Percentiles rank a stretch among this genome's conserved stretches.
Conservation (phyloP, 352 stramenopile species). For the Globisporangium cylindrosporum region DNA sequence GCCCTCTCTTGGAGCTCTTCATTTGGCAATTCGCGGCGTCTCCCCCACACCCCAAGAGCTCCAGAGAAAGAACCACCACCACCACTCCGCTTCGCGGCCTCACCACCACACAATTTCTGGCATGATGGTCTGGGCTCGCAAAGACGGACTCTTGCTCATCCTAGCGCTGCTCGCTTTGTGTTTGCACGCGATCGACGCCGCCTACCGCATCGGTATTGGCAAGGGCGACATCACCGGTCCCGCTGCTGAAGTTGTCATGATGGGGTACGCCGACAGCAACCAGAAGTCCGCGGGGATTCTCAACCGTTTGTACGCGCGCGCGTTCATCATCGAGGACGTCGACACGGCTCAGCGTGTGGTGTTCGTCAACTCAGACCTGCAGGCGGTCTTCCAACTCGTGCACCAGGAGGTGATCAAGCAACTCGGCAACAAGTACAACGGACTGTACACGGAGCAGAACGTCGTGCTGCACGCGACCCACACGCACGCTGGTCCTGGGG, state of each 20-base stretch:
- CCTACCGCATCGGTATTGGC: constrained; percentile 50
- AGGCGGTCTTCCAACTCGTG: constrained; percentile 47
- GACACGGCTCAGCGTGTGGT: constrained; percentile 31
- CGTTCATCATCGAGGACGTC: constrained; percentile 56
- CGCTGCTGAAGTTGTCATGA: constrained; percentile 56
- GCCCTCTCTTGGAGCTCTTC: not conserved
- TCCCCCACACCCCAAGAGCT: not conserved
- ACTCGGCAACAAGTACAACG: constrained; percentile 27
- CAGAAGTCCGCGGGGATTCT: constrained; percentile 55
- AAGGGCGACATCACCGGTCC: constrained; percentile 66
- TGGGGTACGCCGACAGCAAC: constrained; percentile 51
- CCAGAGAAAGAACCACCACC: too few species aligned
- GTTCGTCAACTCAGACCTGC: constrained; percentile 49
- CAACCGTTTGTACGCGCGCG: constrained; percentile 58
- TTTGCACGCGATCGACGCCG: not conserved
- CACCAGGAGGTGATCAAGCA: constrained; percentile 49
- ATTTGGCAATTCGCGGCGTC: not conserved
- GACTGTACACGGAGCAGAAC: constrained; percentile 61
- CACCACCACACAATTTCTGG: not conserved
- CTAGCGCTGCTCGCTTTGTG: not conserved
- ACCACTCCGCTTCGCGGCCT: not conserved
- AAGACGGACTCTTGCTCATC: not conserved
- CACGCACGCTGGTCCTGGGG: constrained; percentile 72
- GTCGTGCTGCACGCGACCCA: constrained; percentile 74
- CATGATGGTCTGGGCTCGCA: not conserved